Conservation (phyloP, 371 early-diverging fungal genomes). For the Gilbertella persicaria region DNA sequence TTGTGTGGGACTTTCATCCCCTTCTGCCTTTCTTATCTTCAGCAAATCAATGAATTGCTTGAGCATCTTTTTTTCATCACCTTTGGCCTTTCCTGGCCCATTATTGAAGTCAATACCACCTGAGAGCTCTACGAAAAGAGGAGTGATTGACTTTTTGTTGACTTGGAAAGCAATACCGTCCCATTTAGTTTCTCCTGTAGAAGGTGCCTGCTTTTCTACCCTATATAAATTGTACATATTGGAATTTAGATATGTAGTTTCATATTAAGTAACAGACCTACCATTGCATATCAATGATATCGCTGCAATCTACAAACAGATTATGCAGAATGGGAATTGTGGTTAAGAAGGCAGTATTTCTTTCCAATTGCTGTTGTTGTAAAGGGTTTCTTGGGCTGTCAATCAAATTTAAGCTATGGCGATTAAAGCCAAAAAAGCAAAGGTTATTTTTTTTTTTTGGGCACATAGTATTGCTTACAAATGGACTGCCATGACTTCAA, state of each 20-base stretch:
- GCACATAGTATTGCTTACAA: conserved; percentile 11
- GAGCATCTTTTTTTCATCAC: conserved; percentile 17
- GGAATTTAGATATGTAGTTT: conserved; percentile 1
- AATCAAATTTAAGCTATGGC: conserved; percentile 10
- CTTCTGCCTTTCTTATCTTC: conserved; percentile 12
- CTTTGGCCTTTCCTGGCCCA: conserved; percentile 7
- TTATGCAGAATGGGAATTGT: conserved; percentile 11
- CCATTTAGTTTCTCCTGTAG: conserved; percentile 17
- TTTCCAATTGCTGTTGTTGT: conserved; percentile 13
- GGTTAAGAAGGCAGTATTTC: conserved; percentile 11
- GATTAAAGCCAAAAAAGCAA: conserved; percentile 5
- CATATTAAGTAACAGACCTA: conserved; percentile 8
- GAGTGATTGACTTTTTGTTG: conserved; percentile 11
- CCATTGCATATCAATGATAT: conserved; percentile 16
- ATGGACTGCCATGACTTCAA: conserved; percentile 9
- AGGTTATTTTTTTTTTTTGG: conserved; percentile 5
- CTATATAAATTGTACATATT: conserved; percentile 16
- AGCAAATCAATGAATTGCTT: conserved; percentile 14
- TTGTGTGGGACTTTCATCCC: conserved; percentile 11
- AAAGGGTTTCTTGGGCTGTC: conserved; percentile 14
- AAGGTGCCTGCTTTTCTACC: conserved; percentile 14
- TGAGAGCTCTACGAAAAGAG: conserved; percentile 21
- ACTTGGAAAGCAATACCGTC: conserved; percentile 18
- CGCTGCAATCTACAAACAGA: conserved; percentile 10
- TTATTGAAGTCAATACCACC: conserved; percentile 10